phyloP scores from a whole-genome alignment of 495 filamentous ascomycete species.

The Talaromyces trachyspermus region DNA sequence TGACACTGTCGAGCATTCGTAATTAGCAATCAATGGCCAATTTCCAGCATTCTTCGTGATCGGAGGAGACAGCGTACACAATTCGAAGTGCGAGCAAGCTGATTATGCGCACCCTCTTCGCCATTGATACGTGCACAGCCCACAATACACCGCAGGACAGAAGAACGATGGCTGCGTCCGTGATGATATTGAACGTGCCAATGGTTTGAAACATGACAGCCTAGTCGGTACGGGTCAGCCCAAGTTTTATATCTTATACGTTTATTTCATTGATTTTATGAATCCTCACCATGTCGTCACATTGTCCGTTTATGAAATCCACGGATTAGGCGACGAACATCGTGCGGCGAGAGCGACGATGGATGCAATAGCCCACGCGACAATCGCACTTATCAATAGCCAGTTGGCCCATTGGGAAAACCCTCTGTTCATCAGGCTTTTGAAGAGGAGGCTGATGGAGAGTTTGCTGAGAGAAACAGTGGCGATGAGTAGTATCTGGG shows the following conservation, averaged over 20 bases:
- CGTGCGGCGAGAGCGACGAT: conserved; percentile 18
- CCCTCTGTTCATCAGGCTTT: conserved; percentile 17
- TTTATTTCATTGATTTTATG: neutral
- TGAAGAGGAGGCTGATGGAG: conserved; percentile 18
- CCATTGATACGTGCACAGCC: conserved; percentile 14
- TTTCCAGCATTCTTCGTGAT: neutral
- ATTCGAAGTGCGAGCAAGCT: conserved; percentile 17
- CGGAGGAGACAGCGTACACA: conserved; percentile 12
- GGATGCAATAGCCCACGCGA: conserved; percentile 18
- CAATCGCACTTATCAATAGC: conserved; percentile 15
- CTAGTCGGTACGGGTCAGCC: conserved; percentile 10
- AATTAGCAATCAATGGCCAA: neutral
- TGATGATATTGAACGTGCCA: conserved; percentile 19
- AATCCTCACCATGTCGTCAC: conserved; percentile 15
- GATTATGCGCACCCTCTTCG: conserved; percentile 15
- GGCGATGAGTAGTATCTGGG: conserved; percentile 21
- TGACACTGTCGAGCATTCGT: conserved; percentile 14
- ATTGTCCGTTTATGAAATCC: conserved; percentile 14
- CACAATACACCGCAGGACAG: conserved; percentile 19
- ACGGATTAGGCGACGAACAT: conserved; percentile 20
- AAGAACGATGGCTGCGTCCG: conserved; percentile 16
- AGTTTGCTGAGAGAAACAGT: conserved; percentile 19
- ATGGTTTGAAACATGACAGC: conserved; percentile 15
- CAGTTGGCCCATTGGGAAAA: conserved; percentile 12
- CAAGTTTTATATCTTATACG: no score